A percentile compares a stretch with the other conserved stretches of the same genome.
Conservation (phyloP, 495 filamentous ascomycete species). For the Aeminium ludgeri region DNA sequence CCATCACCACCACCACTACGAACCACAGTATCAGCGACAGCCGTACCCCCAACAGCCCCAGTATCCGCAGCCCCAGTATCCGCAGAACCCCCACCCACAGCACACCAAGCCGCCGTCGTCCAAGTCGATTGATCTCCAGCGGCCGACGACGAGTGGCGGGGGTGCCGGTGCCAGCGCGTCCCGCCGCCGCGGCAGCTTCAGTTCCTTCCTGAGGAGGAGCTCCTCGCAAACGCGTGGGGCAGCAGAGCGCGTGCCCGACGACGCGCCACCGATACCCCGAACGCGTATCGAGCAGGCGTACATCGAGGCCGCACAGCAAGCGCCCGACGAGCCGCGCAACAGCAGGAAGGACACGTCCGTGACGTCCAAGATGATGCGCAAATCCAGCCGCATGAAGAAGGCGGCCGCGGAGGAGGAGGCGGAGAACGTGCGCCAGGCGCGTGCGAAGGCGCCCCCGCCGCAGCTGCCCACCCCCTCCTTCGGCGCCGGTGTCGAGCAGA, state of each 20-base stretch:
- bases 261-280: conserved; percentile 1
- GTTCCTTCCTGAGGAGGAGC: not conserved
- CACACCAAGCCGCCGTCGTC: not conserved
- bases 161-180: not conserved
- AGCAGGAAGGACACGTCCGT: not conserved
- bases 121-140: not conserved
- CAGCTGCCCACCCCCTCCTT: conserved; percentile 64
- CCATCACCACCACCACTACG: no score
- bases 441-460: conserved; percentile 31
- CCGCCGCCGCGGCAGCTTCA: not conserved
- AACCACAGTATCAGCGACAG: no score
- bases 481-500: conserved; percentile 43
- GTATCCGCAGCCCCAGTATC: not conserved
- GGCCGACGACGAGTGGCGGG: not conserved
- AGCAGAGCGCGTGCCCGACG: not conserved
- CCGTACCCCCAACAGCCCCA: not conserved
- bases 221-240: not conserved
- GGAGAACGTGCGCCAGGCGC: not conserved
- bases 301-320: not conserved
- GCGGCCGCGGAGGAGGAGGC: conserved; percentile 7
- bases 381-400: conserved; percentile 1
- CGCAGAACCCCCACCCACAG: not conserved
- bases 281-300: not conserved
- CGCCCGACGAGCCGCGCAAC: not conserved
- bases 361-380: conserved; percentile 7